Evolutionary conservation across 2,329 filamentous ascomycete species (phyloP).

Genomic region (Talaromyces sp.): DNA sequence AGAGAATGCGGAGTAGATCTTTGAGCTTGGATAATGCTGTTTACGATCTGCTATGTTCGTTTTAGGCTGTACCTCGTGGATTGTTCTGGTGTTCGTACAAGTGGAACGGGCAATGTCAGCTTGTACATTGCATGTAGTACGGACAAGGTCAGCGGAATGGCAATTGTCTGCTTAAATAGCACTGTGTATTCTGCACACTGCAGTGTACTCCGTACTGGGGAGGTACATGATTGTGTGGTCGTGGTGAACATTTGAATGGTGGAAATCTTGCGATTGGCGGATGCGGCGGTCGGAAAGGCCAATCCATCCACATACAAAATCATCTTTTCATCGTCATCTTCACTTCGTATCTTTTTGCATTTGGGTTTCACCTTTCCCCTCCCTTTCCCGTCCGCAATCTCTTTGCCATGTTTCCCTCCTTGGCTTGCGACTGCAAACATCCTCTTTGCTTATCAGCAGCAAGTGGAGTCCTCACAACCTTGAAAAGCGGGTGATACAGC

Average conservation of each 20-base stretch:
- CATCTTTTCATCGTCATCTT: neutral
- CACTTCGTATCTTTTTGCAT: too few relatives aligned
- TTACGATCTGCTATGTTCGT: too few relatives aligned
- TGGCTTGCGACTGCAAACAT: neutral
- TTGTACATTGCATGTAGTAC: neutral
- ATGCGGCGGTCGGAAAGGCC: too few relatives aligned
- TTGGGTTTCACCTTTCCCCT: neutral
- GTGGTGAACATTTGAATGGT: too few relatives aligned
- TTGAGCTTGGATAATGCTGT: too few relatives aligned
- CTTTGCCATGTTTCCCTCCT: neutral
- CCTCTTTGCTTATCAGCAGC: neutral
- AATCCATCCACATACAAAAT: neutral
- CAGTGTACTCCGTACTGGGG: too few relatives aligned
- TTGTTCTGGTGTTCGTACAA: neutral
- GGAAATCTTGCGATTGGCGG: too few relatives aligned
- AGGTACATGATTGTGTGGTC: too few relatives aligned
- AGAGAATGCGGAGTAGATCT: too few relatives aligned
- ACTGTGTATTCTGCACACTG: too few relatives aligned
- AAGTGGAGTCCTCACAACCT: slow-evolving; percentile 1
- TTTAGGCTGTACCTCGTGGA: too few relatives aligned
- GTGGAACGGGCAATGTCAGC: neutral
- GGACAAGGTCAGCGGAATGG: neutral
- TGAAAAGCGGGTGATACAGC: slow-evolving; percentile 2
- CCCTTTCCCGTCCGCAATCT: neutral
- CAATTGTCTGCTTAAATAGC: neutral